Evolutionary conservation across 257 asterid genomes (phyloP), one percentile per base, ranked within the genome.

Genomic region (Henckelia pumila): DNA sequence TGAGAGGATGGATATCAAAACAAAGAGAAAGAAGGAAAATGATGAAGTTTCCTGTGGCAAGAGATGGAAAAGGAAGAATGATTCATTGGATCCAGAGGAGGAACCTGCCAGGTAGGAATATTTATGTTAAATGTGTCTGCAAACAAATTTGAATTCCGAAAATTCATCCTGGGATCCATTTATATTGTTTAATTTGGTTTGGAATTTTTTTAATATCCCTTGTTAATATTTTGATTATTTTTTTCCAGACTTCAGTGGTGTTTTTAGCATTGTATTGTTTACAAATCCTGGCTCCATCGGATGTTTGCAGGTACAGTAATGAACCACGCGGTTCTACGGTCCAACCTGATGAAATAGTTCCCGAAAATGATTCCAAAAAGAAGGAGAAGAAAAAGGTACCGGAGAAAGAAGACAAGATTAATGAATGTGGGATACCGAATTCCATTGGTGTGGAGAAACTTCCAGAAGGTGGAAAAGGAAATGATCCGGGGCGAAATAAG

Each of bases 41-140:
- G 67, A 69, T 72, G 84, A 71, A 23, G 40, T 44, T 68, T 77
- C 70, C 37, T 66, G 22, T 56, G 79, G 67, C 13, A 80, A 77
- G 59, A 82, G 57, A 33, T 77, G 75, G 72, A 89, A 88, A 77
- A 80, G 95, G 78, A 88, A 85, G 75, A 79, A 74, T 53, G 86
- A 69, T 74, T 77, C 76, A 73, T 76, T 63, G 50, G 78, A 65
- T 69, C 75, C 70, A 72, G 85, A 78, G 67, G 82, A 53, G 65
- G 79, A 79, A 64, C 59, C 62, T 68, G 72, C 79, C 50, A 83
- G 93, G 97, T 92, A 73, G 71, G 47, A 29, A 32, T 13, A 74
- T 77, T 63, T 9, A 56, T 23, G 10, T n/a, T n/a, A n/a, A n/a
- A n/a, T n/a, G n/a, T n/a, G n/a, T n/a, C n/a, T n/a, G n/a, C n/a